Evolutionary conservation across 129 eudicot genomes (phyloP), one percentile per base, ranked within the genome.

Genomic region (Kitagawia praeruptora): DNA sequence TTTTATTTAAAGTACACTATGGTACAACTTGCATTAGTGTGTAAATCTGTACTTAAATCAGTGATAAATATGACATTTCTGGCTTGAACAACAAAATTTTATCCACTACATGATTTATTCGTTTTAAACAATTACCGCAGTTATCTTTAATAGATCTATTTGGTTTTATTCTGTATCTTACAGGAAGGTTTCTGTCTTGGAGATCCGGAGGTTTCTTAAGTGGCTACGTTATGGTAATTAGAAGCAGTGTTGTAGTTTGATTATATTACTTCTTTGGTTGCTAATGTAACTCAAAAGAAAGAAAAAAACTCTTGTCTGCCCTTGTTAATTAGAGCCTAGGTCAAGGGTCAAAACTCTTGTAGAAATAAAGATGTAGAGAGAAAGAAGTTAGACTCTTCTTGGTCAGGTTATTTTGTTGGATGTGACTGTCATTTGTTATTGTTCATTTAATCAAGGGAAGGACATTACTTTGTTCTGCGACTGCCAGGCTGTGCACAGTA

Each of bases 111-210:
- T 45, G 75, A 38, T 64, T 27, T 78, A 10, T 40, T 39, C 19
- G 45, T 72, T 10, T 19, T 27, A 78, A 56, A 66, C 18, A 64
- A 66, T 8, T 8, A 18, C 16, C 45, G 63, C 64, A 64, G 42
- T 64, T 7, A 46, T 44, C 21, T 78, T 38, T 19, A 41, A 66
- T 46, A 5, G 4, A 64, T 66, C 63, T 39, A 45, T 48, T 8
- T 38, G 37, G 25, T 74, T 45, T 6, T 9, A 12, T 34, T 31
- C n/a, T 77, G 44, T 14, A 41, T 63, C 15, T 76, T 83, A 83
- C 91, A 92, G 97, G 95, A 70, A 84, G 80, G 54, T 21, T 73
- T 42, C 19, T 73, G 54, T 73, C 77, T 12, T 73, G 77, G 77
- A 73, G 77, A 42, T 27, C 77, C 9, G 54, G 77, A 45, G 54